Conservation (phyloP, 1,284 basidiomycete genomes). For the Malassezia pachydermatis region DNA sequence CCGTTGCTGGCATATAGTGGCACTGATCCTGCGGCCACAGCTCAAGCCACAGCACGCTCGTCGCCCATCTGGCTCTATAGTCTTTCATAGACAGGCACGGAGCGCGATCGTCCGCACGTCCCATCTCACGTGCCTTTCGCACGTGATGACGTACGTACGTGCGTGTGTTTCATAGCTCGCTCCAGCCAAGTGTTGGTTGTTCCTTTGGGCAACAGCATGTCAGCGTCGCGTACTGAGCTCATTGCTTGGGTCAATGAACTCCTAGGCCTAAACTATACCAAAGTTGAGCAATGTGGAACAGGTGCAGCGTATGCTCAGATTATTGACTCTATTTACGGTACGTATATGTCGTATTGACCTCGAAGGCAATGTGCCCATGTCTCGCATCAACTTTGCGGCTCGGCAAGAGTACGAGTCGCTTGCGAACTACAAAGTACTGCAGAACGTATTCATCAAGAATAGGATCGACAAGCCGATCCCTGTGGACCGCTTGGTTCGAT, state of each 20-base stretch:
- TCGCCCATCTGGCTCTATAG: conserved; percentile 18
- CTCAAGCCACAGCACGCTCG: not conserved
- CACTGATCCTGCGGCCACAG: conserved; percentile 2
- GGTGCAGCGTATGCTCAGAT: conserved; percentile 52
- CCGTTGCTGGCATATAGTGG: conserved; percentile 15
- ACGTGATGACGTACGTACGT: not conserved
- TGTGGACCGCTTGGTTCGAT: conserved; percentile 84
- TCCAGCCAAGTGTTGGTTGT: conserved; percentile 1
- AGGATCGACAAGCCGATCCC: conserved; percentile 94
- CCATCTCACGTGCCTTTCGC: conserved; percentile 4
- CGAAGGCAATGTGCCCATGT: conserved; percentile 41
- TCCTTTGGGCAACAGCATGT: conserved; percentile 20
- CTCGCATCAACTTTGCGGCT: conserved; percentile 39
- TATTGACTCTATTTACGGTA: conserved; percentile 83
- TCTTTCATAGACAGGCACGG: not conserved
- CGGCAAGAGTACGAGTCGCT: conserved; percentile 87
- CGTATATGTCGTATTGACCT: conserved; percentile 5
- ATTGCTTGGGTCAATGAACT: conserved; percentile 89
- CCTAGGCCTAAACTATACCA: conserved; percentile 77
- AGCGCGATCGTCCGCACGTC: conserved; percentile 4
- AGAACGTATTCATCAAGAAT: conserved; percentile 54
- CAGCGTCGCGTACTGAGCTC: conserved; percentile 63
- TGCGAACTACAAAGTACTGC: conserved; percentile 88
- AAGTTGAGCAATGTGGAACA: conserved; percentile 66
- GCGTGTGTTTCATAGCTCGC: not conserved